Evolutionary conservation across 768 basidiomycete species (phyloP).

Genomic region (Tylopilus sp.): DNA sequence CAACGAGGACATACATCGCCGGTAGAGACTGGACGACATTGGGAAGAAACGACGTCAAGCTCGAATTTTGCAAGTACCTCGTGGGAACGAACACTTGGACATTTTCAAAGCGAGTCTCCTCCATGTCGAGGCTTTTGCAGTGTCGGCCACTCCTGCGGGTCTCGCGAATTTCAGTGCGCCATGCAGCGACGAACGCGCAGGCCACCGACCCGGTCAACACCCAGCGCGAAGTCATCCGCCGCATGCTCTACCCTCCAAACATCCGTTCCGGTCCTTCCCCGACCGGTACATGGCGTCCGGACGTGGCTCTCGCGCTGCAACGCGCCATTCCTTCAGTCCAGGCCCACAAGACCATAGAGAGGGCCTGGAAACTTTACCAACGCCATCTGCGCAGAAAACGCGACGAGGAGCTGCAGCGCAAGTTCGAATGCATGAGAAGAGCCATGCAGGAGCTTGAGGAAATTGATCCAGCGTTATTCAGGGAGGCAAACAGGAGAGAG

Average conservation of each 20-base stretch:
- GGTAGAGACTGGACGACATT: conserved; percentile 26
- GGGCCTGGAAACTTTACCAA: conserved; percentile 83
- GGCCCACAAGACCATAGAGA: conserved; percentile 88
- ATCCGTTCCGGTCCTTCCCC: conserved; percentile 69
- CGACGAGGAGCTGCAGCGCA: conserved; percentile 65
- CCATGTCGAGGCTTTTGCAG: conserved; percentile 40
- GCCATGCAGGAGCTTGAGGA: conserved; percentile 81
- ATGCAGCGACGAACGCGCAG: conserved; percentile 37
- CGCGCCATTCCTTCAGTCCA: conserved; percentile 85
- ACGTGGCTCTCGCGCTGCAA: conserved; percentile 72
- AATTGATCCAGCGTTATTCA: conserved; percentile 50
- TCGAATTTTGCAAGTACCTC: conserved; percentile 6
- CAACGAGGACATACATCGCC: conserved; percentile 21
- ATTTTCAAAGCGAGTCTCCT: neutral
- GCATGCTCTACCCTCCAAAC: conserved; percentile 77
- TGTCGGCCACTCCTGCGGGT: conserved; percentile 25
- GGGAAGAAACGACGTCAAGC: neutral
- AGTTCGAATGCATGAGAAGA: conserved; percentile 75
- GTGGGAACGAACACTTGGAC: conserved; percentile 20
- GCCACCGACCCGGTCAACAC: conserved; percentile 43
- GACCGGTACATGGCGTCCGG: conserved; percentile 79
- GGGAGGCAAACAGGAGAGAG: conserved; percentile 70
- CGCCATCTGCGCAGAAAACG: conserved; percentile 70
- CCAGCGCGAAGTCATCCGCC: conserved; percentile 70
- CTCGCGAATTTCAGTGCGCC: conserved; percentile 36